phyloP scores from a whole-genome alignment of 2,329 filamentous ascomycete species.

The Diaporthe citri region DNA sequence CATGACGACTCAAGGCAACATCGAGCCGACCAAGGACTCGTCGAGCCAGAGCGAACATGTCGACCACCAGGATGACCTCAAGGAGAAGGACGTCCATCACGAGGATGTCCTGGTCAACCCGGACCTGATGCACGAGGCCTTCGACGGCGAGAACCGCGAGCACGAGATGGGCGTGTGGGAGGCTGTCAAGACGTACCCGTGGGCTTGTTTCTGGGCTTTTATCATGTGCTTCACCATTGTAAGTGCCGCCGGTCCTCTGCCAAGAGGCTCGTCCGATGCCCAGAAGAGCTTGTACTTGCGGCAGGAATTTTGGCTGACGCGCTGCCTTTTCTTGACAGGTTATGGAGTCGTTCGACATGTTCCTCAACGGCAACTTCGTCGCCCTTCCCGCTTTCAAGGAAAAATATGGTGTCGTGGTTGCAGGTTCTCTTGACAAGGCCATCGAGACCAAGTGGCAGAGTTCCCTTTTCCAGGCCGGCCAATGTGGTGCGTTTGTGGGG shows the following conservation, averaged over 20 bases:
- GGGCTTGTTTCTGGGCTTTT: conserved; percentile 61
- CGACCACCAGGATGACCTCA: not conserved
- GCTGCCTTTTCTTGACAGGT: conserved; percentile 49
- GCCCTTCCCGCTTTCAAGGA: conserved; percentile 54
- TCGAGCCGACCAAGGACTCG: conserved; percentile 20
- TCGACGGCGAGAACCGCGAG: conserved; percentile 58
- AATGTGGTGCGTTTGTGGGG: conserved; percentile 70
- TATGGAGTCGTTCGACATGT: conserved; percentile 65
- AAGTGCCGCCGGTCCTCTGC: conserved; percentile 42
- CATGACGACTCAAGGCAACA: conserved; percentile 1
- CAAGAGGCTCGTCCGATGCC: not conserved
- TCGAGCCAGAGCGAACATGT: not conserved
- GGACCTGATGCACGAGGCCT: conserved; percentile 55
- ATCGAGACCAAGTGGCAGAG: conserved; percentile 70
- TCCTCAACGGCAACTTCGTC: conserved; percentile 61
- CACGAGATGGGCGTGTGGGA: conserved; percentile 55
- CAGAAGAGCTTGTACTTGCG: not conserved
- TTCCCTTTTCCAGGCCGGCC: conserved; percentile 67
- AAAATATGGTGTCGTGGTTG: conserved; percentile 49
- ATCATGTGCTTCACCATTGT: conserved; percentile 65
- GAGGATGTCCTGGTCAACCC: conserved; percentile 51
- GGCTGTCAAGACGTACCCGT: conserved; percentile 55
- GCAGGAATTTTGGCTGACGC: not conserved
- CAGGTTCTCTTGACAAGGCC: conserved; percentile 45
- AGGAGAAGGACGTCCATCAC: conserved; percentile 47